Base-by-base conservation (phyloP, 2,329 filamentous ascomycete genomes). In the Cadophora malorum region DNA sequence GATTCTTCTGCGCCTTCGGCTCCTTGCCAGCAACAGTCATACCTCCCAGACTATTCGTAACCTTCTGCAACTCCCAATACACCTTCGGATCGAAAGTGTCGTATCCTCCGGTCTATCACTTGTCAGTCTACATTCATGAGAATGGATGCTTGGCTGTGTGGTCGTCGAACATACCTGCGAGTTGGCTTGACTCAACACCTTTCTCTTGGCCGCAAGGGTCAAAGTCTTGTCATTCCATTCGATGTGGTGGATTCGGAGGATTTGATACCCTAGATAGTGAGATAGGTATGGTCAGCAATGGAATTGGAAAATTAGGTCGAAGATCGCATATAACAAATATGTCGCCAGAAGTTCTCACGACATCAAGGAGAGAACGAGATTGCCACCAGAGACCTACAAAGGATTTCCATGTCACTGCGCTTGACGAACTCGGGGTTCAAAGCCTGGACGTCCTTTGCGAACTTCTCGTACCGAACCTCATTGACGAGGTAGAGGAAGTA, bases 371-470 rank as follows among this genome's bases (percentile, higher is more conserved):
- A 45, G 12, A 45, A 12, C 16, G 3, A 45, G 3, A 45, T 19
- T 19, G 4, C 16, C 14, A 16, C 12, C 41, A 5, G 16, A 14
- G 12, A 45, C 41, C 2, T 45, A 45, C 41, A 59, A n/a, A 59
- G 9, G 5, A n/a, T 19, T 0, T 41, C 21, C 56, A 59, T 59
- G 0, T 41, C 10, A n/a, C 35, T n/a, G 56, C 56, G 56, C 21
- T 38, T 59, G 8, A 59, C 23, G 16, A 41, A 41, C n/a, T 25
- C 12, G 14, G 56, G 35, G 12, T 21, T 41, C 9, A 41, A 35
- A 10, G 56, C 35, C 25, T 59, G 56, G 14, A 35, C 35, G 19
- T 59, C 56, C 4, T 59, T 59, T 14, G 56, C 56, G 56, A 59
- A 59, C 12, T 59, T 59, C 56, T 59, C 56, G 33, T 41, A 59